A percentile compares a stretch with the other conserved stretches of the same genome.
Evolutionary conservation across 2,329 filamentous ascomycete species (phyloP).

Genomic region (Talaromyces funiculosus): DNA sequence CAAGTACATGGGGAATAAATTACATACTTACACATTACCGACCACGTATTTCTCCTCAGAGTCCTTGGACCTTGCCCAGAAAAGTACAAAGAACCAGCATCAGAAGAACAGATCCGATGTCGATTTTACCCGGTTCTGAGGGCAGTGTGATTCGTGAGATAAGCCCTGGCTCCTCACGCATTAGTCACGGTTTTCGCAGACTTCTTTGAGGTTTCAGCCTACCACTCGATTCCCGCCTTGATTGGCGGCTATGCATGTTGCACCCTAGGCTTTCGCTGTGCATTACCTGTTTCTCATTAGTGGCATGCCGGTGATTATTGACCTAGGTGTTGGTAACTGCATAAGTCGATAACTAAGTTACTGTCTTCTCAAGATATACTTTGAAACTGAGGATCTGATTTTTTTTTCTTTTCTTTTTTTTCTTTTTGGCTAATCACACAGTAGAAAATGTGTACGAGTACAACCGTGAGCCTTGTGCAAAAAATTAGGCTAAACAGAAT

Average conservation of each 20-base stretch:
- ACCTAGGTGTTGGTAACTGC: neutral
- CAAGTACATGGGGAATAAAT: neutral
- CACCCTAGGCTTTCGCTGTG: neutral
- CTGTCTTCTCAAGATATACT: neutral
- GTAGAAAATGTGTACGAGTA: neutral
- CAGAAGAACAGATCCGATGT: neutral
- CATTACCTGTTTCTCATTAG: constrained; percentile 4
- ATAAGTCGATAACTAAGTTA: neutral
- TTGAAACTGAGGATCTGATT: neutral
- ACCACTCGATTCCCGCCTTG: constrained; percentile 5
- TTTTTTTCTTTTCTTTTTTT: too few relatives aligned
- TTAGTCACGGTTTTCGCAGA: neutral
- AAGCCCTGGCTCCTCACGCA: neutral
- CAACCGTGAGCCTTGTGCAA: neutral
- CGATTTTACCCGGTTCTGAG: neutral
- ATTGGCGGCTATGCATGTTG: neutral
- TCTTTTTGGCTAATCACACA: too few relatives aligned
- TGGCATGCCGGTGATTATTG: neutral
- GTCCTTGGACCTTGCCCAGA: neutral
- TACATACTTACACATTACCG: neutral
- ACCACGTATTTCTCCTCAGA: neutral
- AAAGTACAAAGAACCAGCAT: neutral
- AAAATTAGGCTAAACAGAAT: neutral
- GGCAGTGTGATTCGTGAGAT: neutral
- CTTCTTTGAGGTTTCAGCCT: neutral